Conservation (phyloP, 441 rosid genomes). For the Gossypium aridum region DNA sequence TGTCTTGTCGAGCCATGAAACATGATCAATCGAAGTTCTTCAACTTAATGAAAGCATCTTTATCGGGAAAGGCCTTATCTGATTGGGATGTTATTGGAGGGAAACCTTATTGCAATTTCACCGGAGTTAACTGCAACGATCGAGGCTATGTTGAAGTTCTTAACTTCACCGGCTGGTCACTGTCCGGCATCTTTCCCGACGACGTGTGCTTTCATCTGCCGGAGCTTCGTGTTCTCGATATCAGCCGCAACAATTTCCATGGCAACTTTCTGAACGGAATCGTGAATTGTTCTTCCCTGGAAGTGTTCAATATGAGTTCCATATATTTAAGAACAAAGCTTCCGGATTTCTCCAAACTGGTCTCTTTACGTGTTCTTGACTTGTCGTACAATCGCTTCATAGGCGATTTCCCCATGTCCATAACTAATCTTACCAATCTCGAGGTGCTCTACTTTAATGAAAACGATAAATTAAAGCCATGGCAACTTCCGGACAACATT, state of each 20-base stretch:
- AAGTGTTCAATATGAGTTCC: constrained; percentile 52
- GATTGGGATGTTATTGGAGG: constrained; percentile 50
- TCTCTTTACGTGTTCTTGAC: constrained; percentile 56
- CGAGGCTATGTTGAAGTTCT: constrained; percentile 50
- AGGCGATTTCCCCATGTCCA: constrained; percentile 74
- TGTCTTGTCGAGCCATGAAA: constrained; percentile 17
- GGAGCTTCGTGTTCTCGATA: constrained; percentile 52
- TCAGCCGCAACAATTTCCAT: constrained; percentile 46
- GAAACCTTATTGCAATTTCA: constrained; percentile 51
- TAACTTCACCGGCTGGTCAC: constrained; percentile 52
- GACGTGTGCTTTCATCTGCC: constrained; percentile 67
- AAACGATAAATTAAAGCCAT: constrained; percentile 40
- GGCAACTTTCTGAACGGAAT: constrained; percentile 51
- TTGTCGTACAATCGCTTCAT: constrained; percentile 70
- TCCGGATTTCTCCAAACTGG: constrained; percentile 72
- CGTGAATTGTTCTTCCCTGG: constrained; percentile 63
- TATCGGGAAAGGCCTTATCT: constrained; percentile 50
- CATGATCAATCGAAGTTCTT: constrained; percentile 56
- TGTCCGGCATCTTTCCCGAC: constrained; percentile 60
- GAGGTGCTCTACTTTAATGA: constrained; percentile 72
- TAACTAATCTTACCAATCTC: constrained; percentile 60
- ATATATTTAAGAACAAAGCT: constrained; percentile 39
- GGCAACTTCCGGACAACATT: constrained; percentile 69
- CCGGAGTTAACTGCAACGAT: constrained; percentile 59
- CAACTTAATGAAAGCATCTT: constrained; percentile 46